Conservation (phyloP, 768 basidiomycete species). For the Artomyces pyxidatus region DNA sequence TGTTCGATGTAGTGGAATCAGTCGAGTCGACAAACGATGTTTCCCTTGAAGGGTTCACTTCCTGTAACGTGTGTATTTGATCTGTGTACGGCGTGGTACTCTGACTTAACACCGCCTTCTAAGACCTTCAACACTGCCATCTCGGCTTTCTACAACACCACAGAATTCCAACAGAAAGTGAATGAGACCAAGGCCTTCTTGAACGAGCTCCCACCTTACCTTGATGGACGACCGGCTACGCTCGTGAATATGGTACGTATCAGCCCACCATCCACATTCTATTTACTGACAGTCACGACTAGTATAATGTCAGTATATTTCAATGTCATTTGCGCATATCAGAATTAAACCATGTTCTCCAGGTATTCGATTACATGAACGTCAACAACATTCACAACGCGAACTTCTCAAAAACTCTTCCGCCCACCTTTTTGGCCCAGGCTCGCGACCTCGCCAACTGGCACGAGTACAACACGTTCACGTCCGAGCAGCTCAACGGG, state of each 20-base stretch:
- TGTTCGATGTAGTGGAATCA: constrained; percentile 52
- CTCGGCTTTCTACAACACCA: constrained; percentile 45
- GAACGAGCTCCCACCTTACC: constrained; percentile 36
- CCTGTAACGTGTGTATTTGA: constrained; percentile 45
- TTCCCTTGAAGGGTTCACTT: constrained; percentile 59
- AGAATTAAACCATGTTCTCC: not conserved
- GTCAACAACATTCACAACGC: constrained; percentile 62
- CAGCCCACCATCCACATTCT: constrained; percentile 1
- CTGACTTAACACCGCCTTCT: no score
- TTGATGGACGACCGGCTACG: constrained; percentile 45
- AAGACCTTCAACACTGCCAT: constrained; percentile 28
- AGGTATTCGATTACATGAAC: constrained; percentile 72
- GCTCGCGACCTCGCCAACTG: constrained; percentile 59
- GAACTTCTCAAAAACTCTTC: constrained; percentile 39
- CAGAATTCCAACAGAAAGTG: constrained; percentile 38
- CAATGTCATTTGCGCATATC: no score
- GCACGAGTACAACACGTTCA: constrained; percentile 68
- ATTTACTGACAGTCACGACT: constrained; percentile 4
- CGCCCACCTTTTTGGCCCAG: constrained; percentile 41
- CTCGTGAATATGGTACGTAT: constrained; percentile 51
- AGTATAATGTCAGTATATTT: constrained; percentile 45
- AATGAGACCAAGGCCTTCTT: constrained; percentile 42
- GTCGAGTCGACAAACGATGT: constrained; percentile 55
- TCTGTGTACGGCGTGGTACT: no score
- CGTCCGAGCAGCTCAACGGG: constrained; percentile 38